Percentiles rank a stretch among this genome's conserved stretches.
Evolutionary conservation across 441 rosid genomes (phyloP).

Genomic region (Daphne laureola): DNA sequence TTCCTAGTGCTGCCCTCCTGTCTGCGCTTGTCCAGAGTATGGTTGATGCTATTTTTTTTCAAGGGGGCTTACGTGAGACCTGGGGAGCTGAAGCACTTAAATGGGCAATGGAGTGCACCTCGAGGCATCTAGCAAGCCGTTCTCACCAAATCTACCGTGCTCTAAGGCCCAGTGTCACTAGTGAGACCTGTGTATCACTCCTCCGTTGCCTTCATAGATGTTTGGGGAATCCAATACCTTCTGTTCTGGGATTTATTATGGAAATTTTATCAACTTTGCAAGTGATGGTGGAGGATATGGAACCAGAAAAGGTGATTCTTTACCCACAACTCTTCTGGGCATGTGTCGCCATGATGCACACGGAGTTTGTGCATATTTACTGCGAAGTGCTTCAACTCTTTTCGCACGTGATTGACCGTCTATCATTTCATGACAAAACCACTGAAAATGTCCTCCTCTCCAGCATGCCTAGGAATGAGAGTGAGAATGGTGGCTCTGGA

Average conservation of each 20-base stretch:
- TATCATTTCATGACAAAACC: constrained; percentile 83
- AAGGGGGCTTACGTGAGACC: constrained; percentile 96
- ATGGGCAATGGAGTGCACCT: constrained; percentile 98
- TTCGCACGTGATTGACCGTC: constrained; percentile 71
- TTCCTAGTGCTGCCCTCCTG: constrained; percentile 88
- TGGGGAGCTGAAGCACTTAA: constrained; percentile 96
- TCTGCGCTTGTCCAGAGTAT: constrained; percentile 93
- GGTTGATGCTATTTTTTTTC: constrained; percentile 98
- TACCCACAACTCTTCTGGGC: constrained; percentile 98
- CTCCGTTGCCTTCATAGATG: constrained; percentile 92
- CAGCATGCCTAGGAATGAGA: constrained; percentile 89
- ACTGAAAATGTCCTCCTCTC: constrained; percentile 92
- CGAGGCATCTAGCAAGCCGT: constrained; percentile 91
- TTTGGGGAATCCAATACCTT: constrained; percentile 89
- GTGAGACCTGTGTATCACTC: constrained; percentile 80
- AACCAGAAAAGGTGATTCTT: constrained; percentile 87
- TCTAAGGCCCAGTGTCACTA: constrained; percentile 75
- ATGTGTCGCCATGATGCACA: constrained; percentile 95
- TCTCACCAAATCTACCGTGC: constrained; percentile 97
- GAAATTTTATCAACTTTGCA: constrained; percentile 85
- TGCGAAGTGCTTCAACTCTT: constrained; percentile 93
- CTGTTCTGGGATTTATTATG: constrained; percentile 85
- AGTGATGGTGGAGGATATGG: constrained; percentile 98
- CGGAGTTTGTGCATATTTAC: constrained; percentile 87
- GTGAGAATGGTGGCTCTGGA: constrained; percentile 39